A percentile compares a stretch with the other conserved stretches of the same genome.
phyloP scores from a whole-genome alignment of 2,329 filamentous ascomycete genomes.

The Hirsutella rhossiliensis region DNA sequence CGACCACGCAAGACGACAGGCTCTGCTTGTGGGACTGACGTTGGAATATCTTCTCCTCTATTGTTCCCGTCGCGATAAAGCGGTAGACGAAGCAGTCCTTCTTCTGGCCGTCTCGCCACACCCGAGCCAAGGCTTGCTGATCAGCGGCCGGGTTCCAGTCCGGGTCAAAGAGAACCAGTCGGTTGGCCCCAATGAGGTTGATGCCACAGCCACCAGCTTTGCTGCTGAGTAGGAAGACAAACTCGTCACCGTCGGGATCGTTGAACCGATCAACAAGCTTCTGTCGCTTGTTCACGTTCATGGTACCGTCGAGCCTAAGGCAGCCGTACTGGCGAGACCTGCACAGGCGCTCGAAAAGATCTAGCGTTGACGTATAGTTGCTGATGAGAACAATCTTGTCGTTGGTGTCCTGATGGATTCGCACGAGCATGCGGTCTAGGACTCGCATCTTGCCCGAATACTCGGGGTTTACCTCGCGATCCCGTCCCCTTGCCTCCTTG shows the following conservation, averaged over 20 bases:
- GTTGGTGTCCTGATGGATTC: conserved; percentile 90
- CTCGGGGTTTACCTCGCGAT: conserved; percentile 87
- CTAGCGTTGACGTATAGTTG: conserved; percentile 94
- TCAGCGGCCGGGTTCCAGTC: conserved; percentile 98
- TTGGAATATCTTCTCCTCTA: conserved; percentile 99
- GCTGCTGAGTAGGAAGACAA: conserved; percentile 89
- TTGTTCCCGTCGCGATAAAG: conserved; percentile 97
- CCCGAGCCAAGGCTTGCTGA: conserved; percentile 90
- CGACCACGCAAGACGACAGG: conserved; percentile 89
- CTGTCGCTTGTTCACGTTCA: conserved; percentile 95
- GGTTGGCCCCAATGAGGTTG: conserved; percentile 88
- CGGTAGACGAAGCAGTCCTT: conserved; percentile 99
- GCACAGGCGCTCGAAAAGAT: conserved; percentile 87
- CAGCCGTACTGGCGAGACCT: conserved; percentile 73
- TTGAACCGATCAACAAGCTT: conserved; percentile 98
- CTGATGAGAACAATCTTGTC: conserved; percentile 99
- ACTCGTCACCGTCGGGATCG: conserved; percentile 78
- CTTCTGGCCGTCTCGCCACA: conserved; percentile 98
- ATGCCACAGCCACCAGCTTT: conserved; percentile 96
- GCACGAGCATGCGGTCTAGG: conserved; percentile 92
- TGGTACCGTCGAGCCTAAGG: conserved; percentile 85
- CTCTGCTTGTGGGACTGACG: conserved; percentile 97
- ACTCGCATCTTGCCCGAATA: conserved; percentile 98
- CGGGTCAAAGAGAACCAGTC: conserved; percentile 90
- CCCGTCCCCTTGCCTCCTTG: conserved; percentile 75